These are phyloP conservation scores for Cytospora paraplurivora DNA, from an alignment of 2,329 filamentous ascomycete genomes.

Conservation along the genomic window DNA sequence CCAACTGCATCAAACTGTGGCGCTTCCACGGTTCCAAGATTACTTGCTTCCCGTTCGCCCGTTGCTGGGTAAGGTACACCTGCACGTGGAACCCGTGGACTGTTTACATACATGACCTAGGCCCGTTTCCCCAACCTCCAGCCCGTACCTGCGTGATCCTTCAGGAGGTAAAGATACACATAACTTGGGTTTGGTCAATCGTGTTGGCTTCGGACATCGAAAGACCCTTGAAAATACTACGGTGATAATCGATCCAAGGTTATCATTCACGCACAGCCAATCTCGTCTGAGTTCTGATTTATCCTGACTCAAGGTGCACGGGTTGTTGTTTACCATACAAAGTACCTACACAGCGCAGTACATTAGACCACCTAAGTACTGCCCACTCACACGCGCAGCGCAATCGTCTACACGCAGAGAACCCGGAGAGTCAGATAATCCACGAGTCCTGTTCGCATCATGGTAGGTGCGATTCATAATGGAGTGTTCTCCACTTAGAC, in stretches of 20 bases:
- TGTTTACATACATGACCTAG: neutral
- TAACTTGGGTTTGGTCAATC: no score
- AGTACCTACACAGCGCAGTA: no score
- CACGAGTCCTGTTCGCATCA: conserved; percentile 19
- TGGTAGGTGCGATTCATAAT: conserved; percentile 27
- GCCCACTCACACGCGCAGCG: neutral
- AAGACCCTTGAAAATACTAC: no score
- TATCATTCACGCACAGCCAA: no score
- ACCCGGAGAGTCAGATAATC: no score
- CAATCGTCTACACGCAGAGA: neutral
- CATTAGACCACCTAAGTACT: neutral
- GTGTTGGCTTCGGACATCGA: no score
- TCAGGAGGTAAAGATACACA: no score
- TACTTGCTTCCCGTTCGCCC: neutral
- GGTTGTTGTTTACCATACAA: neutral
- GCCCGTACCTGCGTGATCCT: neutral
- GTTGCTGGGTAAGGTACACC: conserved; percentile 6
- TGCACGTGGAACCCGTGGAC: neutral
- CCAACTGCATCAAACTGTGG: neutral
- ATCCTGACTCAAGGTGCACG: no score
- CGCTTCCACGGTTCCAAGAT: neutral
- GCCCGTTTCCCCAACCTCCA: neutral
- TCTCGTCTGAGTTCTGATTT: no score
- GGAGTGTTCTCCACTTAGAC: conserved; percentile 26
- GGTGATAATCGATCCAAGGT: no score